A percentile compares a stretch with the other conserved stretches of the same genome.
These are phyloP conservation scores for Aspergillus biplanus DNA, from an alignment of 495 filamentous ascomycete genomes.

Conservation along the genomic window DNA sequence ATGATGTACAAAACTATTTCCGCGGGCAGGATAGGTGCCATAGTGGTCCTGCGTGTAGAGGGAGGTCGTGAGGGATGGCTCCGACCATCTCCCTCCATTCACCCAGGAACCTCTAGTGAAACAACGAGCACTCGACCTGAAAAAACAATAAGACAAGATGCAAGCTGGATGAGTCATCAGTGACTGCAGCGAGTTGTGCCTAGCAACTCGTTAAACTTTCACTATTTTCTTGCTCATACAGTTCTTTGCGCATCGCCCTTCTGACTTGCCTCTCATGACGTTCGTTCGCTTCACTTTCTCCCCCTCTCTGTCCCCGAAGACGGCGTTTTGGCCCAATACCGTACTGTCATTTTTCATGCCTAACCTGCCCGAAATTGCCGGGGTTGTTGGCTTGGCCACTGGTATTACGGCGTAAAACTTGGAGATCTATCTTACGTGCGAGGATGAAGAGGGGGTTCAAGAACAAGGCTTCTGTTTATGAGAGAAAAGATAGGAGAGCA, in stretches of 20 bases:
- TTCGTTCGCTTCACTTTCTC: conserved; percentile 3
- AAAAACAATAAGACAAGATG: neutral
- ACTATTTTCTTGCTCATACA: neutral
- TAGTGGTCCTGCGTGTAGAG: neutral
- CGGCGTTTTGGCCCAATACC: conserved; percentile 3
- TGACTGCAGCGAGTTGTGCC: neutral
- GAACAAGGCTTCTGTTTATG: too few relatives aligned
- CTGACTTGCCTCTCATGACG: neutral
- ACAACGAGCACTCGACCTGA: neutral
- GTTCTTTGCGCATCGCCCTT: neutral
- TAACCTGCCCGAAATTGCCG: conserved; percentile 6
- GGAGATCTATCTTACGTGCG: neutral
- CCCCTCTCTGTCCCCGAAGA: neutral
- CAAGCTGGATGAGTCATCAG: neutral
- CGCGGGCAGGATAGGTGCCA: conserved; percentile 16
- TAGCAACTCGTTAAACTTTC: neutral
- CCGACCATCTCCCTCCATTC: neutral
- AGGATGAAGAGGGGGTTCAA: neutral
- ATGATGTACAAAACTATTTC: conserved; percentile 32
- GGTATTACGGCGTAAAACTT: neutral
- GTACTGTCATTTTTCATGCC: conserved; percentile 19
- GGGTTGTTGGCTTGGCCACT: neutral
- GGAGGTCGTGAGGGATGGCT: neutral
- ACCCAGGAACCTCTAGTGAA: neutral
- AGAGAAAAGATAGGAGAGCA: too few relatives aligned